phyloP scores from a whole-genome alignment of 768 basidiomycete genomes.

The Hericium coralloides region DNA sequence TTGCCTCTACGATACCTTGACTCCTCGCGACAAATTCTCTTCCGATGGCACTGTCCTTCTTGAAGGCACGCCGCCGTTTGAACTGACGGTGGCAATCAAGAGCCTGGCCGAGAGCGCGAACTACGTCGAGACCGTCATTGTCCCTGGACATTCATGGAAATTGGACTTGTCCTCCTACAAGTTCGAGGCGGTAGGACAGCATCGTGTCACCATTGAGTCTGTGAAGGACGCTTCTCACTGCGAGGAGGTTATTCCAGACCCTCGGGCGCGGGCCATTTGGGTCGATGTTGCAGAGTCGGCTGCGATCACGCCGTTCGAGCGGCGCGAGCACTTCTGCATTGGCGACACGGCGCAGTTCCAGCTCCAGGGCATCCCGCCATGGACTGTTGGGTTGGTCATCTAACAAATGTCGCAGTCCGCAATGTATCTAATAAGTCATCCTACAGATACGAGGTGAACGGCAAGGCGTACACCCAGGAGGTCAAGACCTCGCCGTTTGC shows the following conservation, averaged over 20 bases:
- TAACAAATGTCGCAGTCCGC: not conserved
- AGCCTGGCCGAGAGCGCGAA: constrained; percentile 66
- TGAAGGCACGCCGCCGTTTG: constrained; percentile 83
- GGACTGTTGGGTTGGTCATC: constrained; percentile 66
- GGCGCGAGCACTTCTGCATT: constrained; percentile 76
- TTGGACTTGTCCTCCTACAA: constrained; percentile 58
- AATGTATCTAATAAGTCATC: not conserved
- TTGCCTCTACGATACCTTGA: constrained; percentile 65
- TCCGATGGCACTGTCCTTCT: constrained; percentile 58
- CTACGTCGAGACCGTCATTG: constrained; percentile 43
- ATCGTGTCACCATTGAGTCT: constrained; percentile 69
- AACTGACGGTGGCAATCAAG: constrained; percentile 62
- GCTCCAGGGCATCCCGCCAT: constrained; percentile 88
- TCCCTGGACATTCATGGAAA: constrained; percentile 54
- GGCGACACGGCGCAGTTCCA: constrained; percentile 89
- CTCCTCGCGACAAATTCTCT: constrained; percentile 40
- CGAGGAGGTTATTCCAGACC: constrained; percentile 61
- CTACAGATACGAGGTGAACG: constrained; percentile 71
- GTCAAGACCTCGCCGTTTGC: constrained; percentile 79
- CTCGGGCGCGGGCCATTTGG: constrained; percentile 55
- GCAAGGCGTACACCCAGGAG: constrained; percentile 62
- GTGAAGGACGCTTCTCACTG: constrained; percentile 79
- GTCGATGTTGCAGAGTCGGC: constrained; percentile 97
- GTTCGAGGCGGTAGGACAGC: constrained; percentile 74
- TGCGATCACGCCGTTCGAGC: constrained; percentile 77